Evolutionary conservation across 2,329 filamentous ascomycete species (phyloP), one percentile per base, ranked within the genome.

Genomic region (Xylariaceae sp.): DNA sequence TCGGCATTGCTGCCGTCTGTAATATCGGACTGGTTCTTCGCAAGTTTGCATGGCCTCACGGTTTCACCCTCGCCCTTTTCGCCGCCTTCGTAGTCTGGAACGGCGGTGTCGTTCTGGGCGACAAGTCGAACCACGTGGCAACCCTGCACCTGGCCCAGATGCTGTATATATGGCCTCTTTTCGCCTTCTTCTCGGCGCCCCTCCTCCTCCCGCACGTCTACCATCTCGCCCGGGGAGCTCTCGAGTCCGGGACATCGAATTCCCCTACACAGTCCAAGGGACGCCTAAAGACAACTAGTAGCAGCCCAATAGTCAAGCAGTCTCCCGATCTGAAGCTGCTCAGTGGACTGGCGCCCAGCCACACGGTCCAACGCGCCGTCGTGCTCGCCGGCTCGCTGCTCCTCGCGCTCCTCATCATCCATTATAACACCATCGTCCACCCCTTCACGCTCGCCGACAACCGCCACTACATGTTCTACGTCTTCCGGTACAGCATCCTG

Each of bases 391-490:
- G 45, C 1, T 61, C 62, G 3, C 29, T 67, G 1, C 35, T 51
- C 5, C 36, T 60, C 6, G 67, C 68, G 0, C 29, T 64, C 2
- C 45, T 54, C 10, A 56, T 77, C 14, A 77, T 95, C 16, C 74
- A 76, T 42, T 82, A 75, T 68, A 96, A 95, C 68, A 98, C 92
- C 21, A 82, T 94, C 42, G 75, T 96, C 27, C 92, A 98, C 53
- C 90, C 92, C 0, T 98, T 96, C 56, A 94, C 89, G 0, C 72
- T 96, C 1, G 92, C 92, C 21, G 92, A 98, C 59, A 98, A 98
- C 58, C 72, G 92, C 3, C 92, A 98, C 58, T 98, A 94, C 64
- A 82, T 94, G 57, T 98, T 98, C 59, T 98, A 98, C 62, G 68
- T 94, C 39, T 98, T 98, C 66, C 80, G 88, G 2, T 77, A 88